Conservation (phyloP, 2,329 filamentous ascomycete species). For the Polytolypa hystricis region DNA sequence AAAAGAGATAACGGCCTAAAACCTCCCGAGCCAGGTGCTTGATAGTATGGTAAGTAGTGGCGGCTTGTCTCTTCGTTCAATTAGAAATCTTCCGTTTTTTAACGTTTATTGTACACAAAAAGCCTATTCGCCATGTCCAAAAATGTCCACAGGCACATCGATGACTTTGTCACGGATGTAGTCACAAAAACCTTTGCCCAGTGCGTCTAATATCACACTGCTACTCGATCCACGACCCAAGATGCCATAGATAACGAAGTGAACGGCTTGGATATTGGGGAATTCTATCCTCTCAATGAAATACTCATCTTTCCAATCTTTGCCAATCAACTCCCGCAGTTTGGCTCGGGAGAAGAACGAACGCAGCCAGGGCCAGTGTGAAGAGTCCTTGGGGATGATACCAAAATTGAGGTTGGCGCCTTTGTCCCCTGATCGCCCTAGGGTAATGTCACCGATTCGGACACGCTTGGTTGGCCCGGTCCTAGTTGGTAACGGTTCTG, state of each 20-base stretch:
- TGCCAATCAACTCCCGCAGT: slow-evolving; percentile 31
- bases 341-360: slow-evolving; percentile 29
- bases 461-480: slow-evolving; percentile 22
- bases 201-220: slow-evolving; percentile 35
- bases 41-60: too few species aligned
- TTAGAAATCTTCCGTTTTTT: too few species aligned
- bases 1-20: too few species aligned
- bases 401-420: slow-evolving; percentile 34
- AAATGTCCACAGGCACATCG: slow-evolving; percentile 24
- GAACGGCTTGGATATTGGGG: slow-evolving; percentile 34
- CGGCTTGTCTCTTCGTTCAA: too few species aligned
- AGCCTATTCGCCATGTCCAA: too few species aligned
- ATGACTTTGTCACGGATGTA: slow-evolving; percentile 37
- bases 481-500: slow-evolving; percentile 12
- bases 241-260: slow-evolving; percentile 41
- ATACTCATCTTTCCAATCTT: slow-evolving; percentile 35
- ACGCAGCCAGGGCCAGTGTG: slow-evolving; percentile 27
- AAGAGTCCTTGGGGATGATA: slow-evolving; percentile 20
- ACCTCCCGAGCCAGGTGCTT: too few species aligned
- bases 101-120: too few species aligned
- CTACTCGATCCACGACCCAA: slow-evolving; percentile 39
- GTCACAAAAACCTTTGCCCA: slow-evolving; percentile 45
- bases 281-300: slow-evolving; percentile 40
- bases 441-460: slow-evolving; percentile 33
- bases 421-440: slow-evolving; percentile 35